Conservation (phyloP, 805 yeast genomes). For the Zygosaccharomyces kombuchaensis region DNA sequence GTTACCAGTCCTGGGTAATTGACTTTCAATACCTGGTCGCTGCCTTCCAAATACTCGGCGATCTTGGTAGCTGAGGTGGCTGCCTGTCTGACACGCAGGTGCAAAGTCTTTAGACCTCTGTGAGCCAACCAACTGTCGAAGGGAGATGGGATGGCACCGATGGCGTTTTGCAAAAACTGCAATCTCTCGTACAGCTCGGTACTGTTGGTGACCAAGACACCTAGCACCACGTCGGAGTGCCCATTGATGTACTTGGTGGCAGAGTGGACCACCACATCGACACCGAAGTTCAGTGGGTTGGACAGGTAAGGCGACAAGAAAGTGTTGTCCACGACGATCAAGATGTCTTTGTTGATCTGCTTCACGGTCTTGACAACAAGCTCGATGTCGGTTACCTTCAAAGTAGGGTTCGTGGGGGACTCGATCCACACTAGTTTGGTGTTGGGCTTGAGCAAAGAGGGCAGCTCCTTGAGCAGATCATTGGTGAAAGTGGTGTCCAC, state of each 20-base stretch:
- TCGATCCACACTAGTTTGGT: conserved; percentile 84
- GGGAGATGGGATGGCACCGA: conserved; percentile 86
- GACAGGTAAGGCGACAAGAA: conserved; percentile 84
- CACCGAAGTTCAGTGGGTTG: conserved; percentile 78
- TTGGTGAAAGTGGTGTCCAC: conserved; percentile 64
- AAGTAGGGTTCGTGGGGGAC: conserved; percentile 85
- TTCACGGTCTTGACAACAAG: conserved; percentile 55
- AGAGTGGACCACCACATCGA: conserved; percentile 83
- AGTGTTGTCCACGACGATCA: conserved; percentile 81
- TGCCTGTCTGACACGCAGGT: conserved; percentile 71
- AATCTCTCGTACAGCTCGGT: conserved; percentile 56
- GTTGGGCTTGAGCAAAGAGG: conserved; percentile 49
- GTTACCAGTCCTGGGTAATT: conserved; percentile 79
- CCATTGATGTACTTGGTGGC: conserved; percentile 90
- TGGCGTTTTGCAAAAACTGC: conserved; percentile 79
- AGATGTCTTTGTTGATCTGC: conserved; percentile 47
- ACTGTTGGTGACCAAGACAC: conserved; percentile 69
- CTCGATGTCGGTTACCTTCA: conserved; percentile 69
- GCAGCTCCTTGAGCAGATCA: conserved; percentile 57
- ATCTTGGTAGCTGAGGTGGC: conserved; percentile 60
- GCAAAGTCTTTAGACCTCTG: conserved; percentile 85
- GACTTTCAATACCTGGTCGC: conserved; percentile 56
- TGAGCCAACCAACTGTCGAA: conserved; percentile 92
- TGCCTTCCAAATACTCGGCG: conserved; percentile 54
- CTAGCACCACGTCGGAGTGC: conserved; percentile 87